phyloP scores from a whole-genome alignment of 306 rosid genomes.

The Vachellia collinsii region DNA sequence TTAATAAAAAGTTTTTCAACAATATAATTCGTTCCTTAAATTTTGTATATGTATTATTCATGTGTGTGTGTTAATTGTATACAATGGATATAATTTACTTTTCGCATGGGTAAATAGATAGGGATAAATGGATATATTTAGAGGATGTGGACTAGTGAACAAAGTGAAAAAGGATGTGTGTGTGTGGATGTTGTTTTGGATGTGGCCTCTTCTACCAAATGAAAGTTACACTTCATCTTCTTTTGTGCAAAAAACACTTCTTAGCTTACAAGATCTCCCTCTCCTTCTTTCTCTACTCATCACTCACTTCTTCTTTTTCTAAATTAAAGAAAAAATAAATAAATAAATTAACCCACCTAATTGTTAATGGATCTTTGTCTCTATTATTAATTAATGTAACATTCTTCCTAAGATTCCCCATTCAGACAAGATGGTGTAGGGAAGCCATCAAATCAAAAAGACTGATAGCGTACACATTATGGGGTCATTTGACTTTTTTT shows the following conservation, averaged over 20 bases:
- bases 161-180: not conserved
- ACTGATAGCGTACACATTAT: not conserved
- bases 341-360: not conserved
- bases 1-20: no score
- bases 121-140: not conserved
- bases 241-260: conserved; percentile 19
- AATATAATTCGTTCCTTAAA: no score
- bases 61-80: no score
- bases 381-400: not conserved
- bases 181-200: not conserved
- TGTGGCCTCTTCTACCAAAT: conserved; percentile 36
- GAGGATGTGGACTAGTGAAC: not conserved
- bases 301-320: not conserved
- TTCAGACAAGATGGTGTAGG: not conserved
- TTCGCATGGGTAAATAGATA: not conserved
- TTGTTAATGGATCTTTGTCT: not conserved
- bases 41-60: no score
- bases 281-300: not conserved
- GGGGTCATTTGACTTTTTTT: not conserved
- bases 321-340: not conserved
- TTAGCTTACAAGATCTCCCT: conserved; percentile 54
- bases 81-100: no score
- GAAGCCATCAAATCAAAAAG: not conserved
- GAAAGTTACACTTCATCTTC: conserved; percentile 54
- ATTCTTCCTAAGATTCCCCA: not conserved